Evolutionary conservation across 306 rosid genomes (phyloP), one percentile per base, ranked within the genome.

Genomic region (Arachis stenosperma): DNA sequence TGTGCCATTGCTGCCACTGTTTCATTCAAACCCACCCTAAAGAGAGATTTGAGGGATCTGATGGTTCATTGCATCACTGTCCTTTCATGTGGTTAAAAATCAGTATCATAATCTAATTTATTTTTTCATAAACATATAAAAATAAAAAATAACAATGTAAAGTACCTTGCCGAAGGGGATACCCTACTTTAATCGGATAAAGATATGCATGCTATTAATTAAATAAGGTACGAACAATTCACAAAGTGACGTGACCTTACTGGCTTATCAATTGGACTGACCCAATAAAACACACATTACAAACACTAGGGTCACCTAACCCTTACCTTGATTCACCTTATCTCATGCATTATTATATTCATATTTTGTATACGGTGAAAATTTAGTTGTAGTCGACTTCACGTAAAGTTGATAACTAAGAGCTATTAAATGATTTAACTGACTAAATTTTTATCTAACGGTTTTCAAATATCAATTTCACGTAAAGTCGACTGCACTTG

Each of bases 51-150:
- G 75, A 69, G 64, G 63, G 65, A 75, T 82, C 48, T 71, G 84
- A 79, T 61, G 74, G 75, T 71, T 71, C 81, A 71, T 36, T 42
- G 70, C 76, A 75, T 77, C 29, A 7, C 41, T 75, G 83, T 79
- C 84, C 65, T 68, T 77, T 79, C 86, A 76, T 67, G 76, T 75
- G 81, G 15, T 65, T 76, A 75, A 55, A 55, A 56, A 77, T 79
- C 71, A 72, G 30, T 71, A 11, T 62, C 79, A 67, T 36, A 14
- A 50, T 4, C 4, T 33, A 33, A 33, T 33, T 33, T 33, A 2
- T 33, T 33, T 33, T 33, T 33, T 33, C 37, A 33, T 33, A 33
- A 33, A 33, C 37, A 4, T 33, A 4, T 43, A 8, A 68, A 39
- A 52, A 52, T 14, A 4, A n/a, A 50, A 42, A 6, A 47, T 36